Percentiles rank a stretch among this genome's conserved stretches.
Evolutionary conservation across 2,329 filamentous ascomycete species (phyloP).

Genomic region (Aspergillus tubingensis): DNA sequence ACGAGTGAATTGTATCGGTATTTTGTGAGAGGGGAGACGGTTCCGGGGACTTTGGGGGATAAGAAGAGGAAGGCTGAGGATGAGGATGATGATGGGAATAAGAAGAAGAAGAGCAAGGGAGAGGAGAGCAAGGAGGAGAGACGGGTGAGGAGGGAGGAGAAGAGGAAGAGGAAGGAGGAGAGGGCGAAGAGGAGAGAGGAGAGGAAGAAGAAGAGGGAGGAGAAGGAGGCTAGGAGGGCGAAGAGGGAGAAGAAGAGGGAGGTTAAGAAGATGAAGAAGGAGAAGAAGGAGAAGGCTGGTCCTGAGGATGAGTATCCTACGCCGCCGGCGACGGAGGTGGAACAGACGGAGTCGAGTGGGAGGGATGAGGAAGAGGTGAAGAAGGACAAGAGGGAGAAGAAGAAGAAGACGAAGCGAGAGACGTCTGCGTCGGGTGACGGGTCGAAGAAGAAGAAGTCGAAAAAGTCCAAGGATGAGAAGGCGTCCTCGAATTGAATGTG

Average conservation of each 20-base stretch:
- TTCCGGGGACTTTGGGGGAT: conserved; percentile 65
- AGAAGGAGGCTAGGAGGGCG: conserved; percentile 25
- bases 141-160: conserved; percentile 14
- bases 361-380: conserved; percentile 29
- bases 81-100: conserved; percentile 25
- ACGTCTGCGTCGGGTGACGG: conserved; percentile 30
- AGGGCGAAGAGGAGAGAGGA: conserved; percentile 27
- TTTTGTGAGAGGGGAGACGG: conserved; percentile 79
- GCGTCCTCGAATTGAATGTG: conserved; percentile 9
- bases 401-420: conserved; percentile 32
- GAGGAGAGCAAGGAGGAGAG: conserved; percentile 25
- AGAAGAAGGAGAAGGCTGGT: conserved; percentile 21
- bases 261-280: conserved; percentile 9
- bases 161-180: conserved; percentile 23
- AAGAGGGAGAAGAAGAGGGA: conserved; percentile 16
- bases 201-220: conserved; percentile 28
- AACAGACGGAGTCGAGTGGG: conserved; percentile 21
- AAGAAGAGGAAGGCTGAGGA: conserved; percentile 30
- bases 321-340: conserved; percentile 30
- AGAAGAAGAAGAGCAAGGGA: conserved; percentile 39
- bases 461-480: conserved; percentile 46
- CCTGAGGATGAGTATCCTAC: conserved; percentile 35
- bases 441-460: conserved; percentile 49
- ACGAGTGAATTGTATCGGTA: conserved; percentile 69
- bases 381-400: conserved; percentile 29